phyloP scores from a whole-genome alignment of 2,329 filamentous ascomycete genomes.

The Furcasterigmium furcatum region DNA sequence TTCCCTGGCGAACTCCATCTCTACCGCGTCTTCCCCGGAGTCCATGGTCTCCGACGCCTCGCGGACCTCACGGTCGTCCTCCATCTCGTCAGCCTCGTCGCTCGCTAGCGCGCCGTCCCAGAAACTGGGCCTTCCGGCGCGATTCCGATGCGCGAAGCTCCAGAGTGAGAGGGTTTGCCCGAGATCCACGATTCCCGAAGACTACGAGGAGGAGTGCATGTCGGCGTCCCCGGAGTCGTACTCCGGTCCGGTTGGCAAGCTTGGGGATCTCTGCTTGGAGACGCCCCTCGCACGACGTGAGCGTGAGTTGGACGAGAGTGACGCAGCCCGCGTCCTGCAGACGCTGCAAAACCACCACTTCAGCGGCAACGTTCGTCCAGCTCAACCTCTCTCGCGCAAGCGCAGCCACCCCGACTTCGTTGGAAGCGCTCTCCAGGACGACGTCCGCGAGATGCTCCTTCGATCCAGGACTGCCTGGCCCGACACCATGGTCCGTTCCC shows the following conservation, averaged over 20 bases:
- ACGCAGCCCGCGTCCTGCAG: constrained; percentile 57
- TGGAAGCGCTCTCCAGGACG: constrained; percentile 55
- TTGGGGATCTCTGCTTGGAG: constrained; percentile 45
- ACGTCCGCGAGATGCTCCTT: constrained; percentile 61
- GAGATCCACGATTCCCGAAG: constrained; percentile 53
- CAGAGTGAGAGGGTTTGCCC: constrained; percentile 52
- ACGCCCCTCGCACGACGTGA: constrained; percentile 42
- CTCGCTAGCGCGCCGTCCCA: constrained; percentile 56
- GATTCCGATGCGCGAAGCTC: constrained; percentile 59
- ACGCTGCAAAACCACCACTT: constrained; percentile 54
- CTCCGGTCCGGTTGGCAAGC: constrained; percentile 48
- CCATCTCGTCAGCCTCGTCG: constrained; percentile 61
- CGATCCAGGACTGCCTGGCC: constrained; percentile 29
- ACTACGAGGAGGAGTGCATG: constrained; percentile 46
- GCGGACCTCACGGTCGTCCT: constrained; percentile 60
- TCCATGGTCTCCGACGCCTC: constrained; percentile 65
- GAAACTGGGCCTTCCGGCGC: constrained; percentile 60
- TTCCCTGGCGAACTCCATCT: constrained; percentile 61
- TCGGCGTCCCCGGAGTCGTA: constrained; percentile 52
- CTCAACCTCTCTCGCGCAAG: constrained; percentile 41
- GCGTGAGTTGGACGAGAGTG: constrained; percentile 43
- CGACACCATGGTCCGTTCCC: constrained; percentile 33
- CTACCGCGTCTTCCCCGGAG: constrained; percentile 62
- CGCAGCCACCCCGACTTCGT: constrained; percentile 49
- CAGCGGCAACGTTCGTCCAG: constrained; percentile 31